Conservation (phyloP, 2,329 filamentous ascomycete genomes). For the Capronia americana region DNA sequence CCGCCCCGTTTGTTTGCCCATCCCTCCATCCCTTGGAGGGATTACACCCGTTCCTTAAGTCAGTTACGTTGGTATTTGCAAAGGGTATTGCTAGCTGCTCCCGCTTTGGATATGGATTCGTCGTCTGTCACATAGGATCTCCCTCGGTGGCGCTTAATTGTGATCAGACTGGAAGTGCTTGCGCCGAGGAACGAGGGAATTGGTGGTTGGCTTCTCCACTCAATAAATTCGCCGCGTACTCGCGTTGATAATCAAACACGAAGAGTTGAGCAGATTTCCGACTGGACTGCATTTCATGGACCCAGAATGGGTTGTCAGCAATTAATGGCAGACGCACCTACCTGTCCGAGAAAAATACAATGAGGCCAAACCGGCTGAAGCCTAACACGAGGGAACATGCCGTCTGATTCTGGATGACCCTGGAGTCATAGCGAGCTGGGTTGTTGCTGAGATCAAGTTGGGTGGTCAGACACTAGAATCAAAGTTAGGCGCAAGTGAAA, state of each 20-base stretch:
- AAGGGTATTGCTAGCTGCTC: neutral
- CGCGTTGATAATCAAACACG: neutral
- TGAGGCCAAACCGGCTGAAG: neutral
- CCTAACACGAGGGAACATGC: neutral
- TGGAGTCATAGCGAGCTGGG: neutral
- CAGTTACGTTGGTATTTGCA: neutral
- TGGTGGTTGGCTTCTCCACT: neutral
- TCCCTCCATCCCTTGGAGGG: neutral
- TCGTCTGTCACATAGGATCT: constrained; percentile 6
- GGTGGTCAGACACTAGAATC: neutral
- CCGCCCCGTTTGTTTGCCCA: neutral
- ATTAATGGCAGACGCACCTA: neutral
- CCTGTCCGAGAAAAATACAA: neutral
- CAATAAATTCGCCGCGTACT: neutral
- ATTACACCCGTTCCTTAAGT: neutral
- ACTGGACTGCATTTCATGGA: neutral
- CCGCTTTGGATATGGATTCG: neutral
- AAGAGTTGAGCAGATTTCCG: neutral
- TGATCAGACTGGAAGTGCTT: constrained; percentile 2
- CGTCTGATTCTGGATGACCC: neutral
- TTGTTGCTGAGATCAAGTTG: neutral
- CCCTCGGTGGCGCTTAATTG: constrained; percentile 15
- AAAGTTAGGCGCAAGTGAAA: neutral
- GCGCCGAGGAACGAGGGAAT: neutral
- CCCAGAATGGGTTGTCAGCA: neutral